Base-by-base conservation (phyloP, 1,284 basidiomycete species). In the Hymenochaete sp. region DNA sequence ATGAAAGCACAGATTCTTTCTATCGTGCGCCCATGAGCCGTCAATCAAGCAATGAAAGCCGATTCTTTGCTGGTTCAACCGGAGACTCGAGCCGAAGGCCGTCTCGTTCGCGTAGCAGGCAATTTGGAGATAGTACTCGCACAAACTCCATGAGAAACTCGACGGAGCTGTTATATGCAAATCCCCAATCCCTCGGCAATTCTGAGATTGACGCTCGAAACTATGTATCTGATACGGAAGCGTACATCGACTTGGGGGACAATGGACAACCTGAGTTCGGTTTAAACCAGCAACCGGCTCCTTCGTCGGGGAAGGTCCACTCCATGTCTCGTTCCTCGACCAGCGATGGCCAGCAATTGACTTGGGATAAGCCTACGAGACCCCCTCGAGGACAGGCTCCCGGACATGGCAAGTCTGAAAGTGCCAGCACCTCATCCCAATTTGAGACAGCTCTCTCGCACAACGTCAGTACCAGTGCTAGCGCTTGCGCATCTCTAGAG, bases 31-130 rank as follows among this genome's bases (percentile, higher is more conserved):
- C 47, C 10, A 38, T 49, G 14, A 49, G 47, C 29, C 47, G 38
- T 25, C 36, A 39, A 14, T 45, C 47, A 31, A 49, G 47, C 38
- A 44, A 25, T 32, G 47, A 38, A 35, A 49, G 47, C 38, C 36
- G 42, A 38, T 49, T 41, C 42, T 41, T 49, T 32, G 26, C 47
- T 28, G 43, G 38, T 38, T 44, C 47, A 38, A 42, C 47, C 4
- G 42, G 45, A 5, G 26, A 43, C 26, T 49, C 47, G 8, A 41
- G 43, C 32, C 27, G 36, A 9, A 18, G 38, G 11, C 38, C 39
- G 24, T 38, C 40, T 33, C 13, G 42, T n/a, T 31, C 43, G 18
- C 18, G 31, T 18, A 49, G 47, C 42, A 49, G 47, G 29, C 31
- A 27, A 18, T 26, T 44, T 37, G 47, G 38, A n/a, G n/a, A 9